Percentiles rank a stretch among this genome's conserved stretches.
phyloP scores from a whole-genome alignment of 495 filamentous ascomycete species.

The Penicillium antarcticum region DNA sequence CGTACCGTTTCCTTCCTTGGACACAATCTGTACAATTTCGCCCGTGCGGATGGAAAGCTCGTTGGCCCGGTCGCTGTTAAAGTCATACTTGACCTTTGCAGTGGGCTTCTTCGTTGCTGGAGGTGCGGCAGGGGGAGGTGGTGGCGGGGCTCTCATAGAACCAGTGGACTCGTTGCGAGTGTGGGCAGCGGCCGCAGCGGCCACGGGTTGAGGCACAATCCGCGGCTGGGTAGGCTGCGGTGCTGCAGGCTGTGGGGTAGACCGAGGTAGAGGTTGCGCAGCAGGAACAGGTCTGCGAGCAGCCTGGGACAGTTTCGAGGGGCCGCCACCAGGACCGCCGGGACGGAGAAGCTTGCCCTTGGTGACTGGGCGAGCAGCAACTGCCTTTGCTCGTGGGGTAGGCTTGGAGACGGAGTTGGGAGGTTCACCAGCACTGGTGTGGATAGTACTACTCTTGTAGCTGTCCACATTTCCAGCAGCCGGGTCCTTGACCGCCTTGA shows the following conservation, averaged over 20 bases:
- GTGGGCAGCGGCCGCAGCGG: slow-evolving; percentile 46
- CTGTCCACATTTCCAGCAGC: slow-evolving; percentile 65
- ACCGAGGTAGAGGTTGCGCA: slow-evolving; percentile 33
- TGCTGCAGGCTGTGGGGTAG: slow-evolving; percentile 43
- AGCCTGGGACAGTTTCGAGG: slow-evolving; percentile 63
- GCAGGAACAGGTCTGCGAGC: slow-evolving; percentile 32
- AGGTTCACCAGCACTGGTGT: slow-evolving; percentile 80
- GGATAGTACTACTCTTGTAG: slow-evolving; percentile 92
- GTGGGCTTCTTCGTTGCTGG: slow-evolving; percentile 69
- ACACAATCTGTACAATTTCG: slow-evolving; percentile 78
- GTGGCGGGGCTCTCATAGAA: slow-evolving; percentile 61
- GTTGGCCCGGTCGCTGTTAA: slow-evolving; percentile 70
- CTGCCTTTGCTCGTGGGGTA: slow-evolving; percentile 78
- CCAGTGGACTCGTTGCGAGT: slow-evolving; percentile 50
- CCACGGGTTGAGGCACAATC: slow-evolving; percentile 45
- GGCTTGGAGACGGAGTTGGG: slow-evolving; percentile 78
- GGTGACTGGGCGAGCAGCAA: slow-evolving; percentile 86
- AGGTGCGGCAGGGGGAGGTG: slow-evolving; percentile 66
- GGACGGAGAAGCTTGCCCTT: slow-evolving; percentile 82
- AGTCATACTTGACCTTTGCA: slow-evolving; percentile 84
- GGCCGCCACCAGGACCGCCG: slow-evolving; percentile 79
- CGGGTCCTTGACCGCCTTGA: slow-evolving; percentile 89
- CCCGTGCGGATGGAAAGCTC: slow-evolving; percentile 74
- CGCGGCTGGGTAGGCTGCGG: slow-evolving; percentile 39
- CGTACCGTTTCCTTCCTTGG: slow-evolving; percentile 90